Base-by-base conservation (phyloP, 208 protist genomes). In the Angomonas ambiguus region DNA sequence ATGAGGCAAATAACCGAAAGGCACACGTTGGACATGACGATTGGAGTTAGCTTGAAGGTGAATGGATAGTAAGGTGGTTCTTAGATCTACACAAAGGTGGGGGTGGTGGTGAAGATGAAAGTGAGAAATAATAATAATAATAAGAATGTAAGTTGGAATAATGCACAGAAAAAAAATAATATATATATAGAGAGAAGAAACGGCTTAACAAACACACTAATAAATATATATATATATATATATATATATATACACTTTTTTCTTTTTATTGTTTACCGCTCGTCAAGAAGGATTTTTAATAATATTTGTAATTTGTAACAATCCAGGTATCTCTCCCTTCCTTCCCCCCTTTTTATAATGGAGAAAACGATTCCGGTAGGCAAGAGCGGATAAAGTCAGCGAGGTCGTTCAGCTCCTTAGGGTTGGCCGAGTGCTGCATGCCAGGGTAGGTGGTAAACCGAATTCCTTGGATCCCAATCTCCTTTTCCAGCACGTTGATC, bases 381-480 rank as follows among this genome's bases (percentile, higher is more conserved):
- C 87, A 79, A 5, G 68, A 45, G 33, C 64, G 28, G 25, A 97
- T 56, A 38, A 93, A 95, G 3, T 24, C 45, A 32, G 35, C 65
- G 28, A 96, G 45, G 51, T 91, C 84, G 24, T 90, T 60, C 11
- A 96, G 78, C 71, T 96, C 92, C 48, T 91, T 45, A 20, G 73
- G 82, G 27, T 77, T 42, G 20, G 76, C 70, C 2, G 77, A 84
- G 83, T 96, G 92, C 62, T 77, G 71, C 88, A 96, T 95, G 72
- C 77, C 64, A 4, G 11, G 53, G 76, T 94, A 97, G 65, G 77
- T 72, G 45, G 82, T 73, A 18, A 93, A 75, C 24, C 74, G 77
- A 16, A 93, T 66, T 8, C 57, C 22, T 27, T 69, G 53, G 25
- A 34, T 60, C 13, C 76, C 74, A 20, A 51, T 60, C 11, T 76